These are phyloP conservation scores for Neolentinus lepideus DNA, from an alignment of 1,284 basidiomycete genomes.

Conservation along the genomic window DNA sequence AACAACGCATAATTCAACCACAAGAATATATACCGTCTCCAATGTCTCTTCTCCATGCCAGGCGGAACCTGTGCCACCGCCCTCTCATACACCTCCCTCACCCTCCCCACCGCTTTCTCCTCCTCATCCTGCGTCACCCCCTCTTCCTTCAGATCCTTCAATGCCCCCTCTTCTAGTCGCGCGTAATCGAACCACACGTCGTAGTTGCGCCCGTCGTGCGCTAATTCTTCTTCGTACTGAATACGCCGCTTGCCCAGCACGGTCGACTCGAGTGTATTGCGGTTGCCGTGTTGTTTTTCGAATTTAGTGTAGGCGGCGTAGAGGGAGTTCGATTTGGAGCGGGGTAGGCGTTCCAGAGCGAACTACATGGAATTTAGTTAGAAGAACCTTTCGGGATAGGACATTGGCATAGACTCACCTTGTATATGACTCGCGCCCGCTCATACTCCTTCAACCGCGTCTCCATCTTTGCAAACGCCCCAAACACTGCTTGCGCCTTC, in stretches of 20 bases:
- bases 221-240: conserved; percentile 93
- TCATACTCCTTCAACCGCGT: conserved; percentile 94
- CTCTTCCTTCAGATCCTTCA: conserved; percentile 69
- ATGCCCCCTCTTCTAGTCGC: conserved; percentile 87
- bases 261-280: conserved; percentile 85
- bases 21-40: conserved; percentile 95
- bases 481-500: conserved; percentile 95
- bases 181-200: conserved; percentile 99
- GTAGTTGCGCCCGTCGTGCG: conserved; percentile 87
- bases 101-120: conserved; percentile 49
- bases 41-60: conserved; percentile 81
- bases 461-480: conserved; percentile 98
- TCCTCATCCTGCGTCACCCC: conserved; percentile 64
- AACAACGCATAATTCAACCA: conserved; percentile 97
- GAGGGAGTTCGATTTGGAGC: conserved; percentile 81
- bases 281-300: conserved; percentile 95
- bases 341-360: conserved; percentile 84
- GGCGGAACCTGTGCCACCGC: conserved; percentile 97
- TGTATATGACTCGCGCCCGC: conserved; percentile 94
- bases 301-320: conserved; percentile 95
- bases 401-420: conserved; percentile 38
- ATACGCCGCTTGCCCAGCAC: conserved; percentile 95
- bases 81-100: conserved; percentile 93
- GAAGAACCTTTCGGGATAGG: background rate
- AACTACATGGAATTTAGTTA: conserved; percentile 46